Conservation (phyloP, 129 eudicot genomes). For the Ambrosia trifida region DNA sequence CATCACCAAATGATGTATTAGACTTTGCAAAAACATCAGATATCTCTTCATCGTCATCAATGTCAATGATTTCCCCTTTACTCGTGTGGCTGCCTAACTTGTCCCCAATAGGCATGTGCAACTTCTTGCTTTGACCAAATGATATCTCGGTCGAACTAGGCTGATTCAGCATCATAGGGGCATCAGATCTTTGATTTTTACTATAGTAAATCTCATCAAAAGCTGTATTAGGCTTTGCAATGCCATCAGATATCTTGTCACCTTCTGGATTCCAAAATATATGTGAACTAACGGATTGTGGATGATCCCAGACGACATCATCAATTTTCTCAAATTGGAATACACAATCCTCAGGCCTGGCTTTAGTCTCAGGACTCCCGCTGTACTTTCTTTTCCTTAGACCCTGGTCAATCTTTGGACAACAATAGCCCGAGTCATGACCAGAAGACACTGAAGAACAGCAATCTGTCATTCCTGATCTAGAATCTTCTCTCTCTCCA, state of each 20-base stretch:
- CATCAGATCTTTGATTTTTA: conserved; percentile 33
- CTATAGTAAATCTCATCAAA: neutral
- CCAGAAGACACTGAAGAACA: conserved; percentile 88
- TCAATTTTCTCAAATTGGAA: conserved; percentile 1
- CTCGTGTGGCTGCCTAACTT: conserved; percentile 25
- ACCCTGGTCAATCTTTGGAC: conserved; percentile 40
- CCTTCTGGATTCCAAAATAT: conserved; percentile 40
- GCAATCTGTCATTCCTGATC: conserved; percentile 87
- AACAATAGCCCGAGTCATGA: conserved; percentile 59
- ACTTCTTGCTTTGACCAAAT: conserved; percentile 4
- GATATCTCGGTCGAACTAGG: conserved; percentile 8
- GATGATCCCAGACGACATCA: conserved; percentile 22
- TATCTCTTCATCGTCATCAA: conserved; percentile 36
- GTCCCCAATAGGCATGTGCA: conserved; percentile 3
- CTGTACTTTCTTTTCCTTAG: conserved; percentile 53
- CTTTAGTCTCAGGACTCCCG: conserved; percentile 31
- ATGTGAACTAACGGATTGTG: conserved; percentile 34
- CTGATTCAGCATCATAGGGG: conserved; percentile 27
- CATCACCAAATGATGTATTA: too few relatives aligned
- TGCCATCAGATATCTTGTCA: conserved; percentile 35
- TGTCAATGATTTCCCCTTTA: conserved; percentile 68
- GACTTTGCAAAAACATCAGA: too few relatives aligned
- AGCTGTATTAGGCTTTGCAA: conserved; percentile 2
- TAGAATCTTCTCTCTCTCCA: conserved; percentile 88
- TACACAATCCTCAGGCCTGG: conserved; percentile 14